phyloP scores from a whole-genome alignment of 2,329 filamentous ascomycete genomes.

The Aspergillus sp. region DNA sequence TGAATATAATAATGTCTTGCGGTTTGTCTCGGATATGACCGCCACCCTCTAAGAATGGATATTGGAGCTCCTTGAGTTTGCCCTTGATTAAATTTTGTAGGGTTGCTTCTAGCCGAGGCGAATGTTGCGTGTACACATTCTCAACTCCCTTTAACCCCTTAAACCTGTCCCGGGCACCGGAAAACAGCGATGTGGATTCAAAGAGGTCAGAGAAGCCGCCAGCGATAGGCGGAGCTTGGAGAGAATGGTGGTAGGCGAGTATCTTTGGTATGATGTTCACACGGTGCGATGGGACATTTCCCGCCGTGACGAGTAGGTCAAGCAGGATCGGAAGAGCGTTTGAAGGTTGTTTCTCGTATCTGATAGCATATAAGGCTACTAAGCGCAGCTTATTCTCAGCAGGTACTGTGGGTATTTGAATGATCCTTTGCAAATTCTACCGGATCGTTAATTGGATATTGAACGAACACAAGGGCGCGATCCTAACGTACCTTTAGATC shows the following conservation, averaged over 20 bases:
- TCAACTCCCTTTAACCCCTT: conserved; percentile 96
- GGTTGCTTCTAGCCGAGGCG: conserved; percentile 80
- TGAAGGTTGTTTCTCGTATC: conserved; percentile 83
- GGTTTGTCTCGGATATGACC: conserved; percentile 89
- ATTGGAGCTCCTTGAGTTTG: conserved; percentile 78
- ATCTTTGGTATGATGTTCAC: conserved; percentile 81
- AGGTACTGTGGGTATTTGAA: conserved; percentile 75
- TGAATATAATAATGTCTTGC: conserved; percentile 93
- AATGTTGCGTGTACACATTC: conserved; percentile 98
- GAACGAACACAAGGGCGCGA: background rate
- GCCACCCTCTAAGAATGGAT: conserved; percentile 89
- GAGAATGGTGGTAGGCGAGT: conserved; percentile 79
- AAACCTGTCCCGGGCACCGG: conserved; percentile 80
- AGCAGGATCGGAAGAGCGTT: conserved; percentile 82
- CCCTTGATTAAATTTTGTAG: conserved; percentile 94
- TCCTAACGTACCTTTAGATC: conserved; percentile 73
- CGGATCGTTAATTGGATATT: background rate
- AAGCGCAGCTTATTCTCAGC: conserved; percentile 82
- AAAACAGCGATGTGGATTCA: conserved; percentile 87
- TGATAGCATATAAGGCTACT: conserved; percentile 90
- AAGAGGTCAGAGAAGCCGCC: conserved; percentile 88
- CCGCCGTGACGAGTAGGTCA: conserved; percentile 80
- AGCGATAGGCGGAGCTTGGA: conserved; percentile 74
- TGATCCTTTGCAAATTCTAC: conserved; percentile 79
- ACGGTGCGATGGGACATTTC: conserved; percentile 72